Conservation (phyloP, 1,284 basidiomycete genomes). For the Boletus subluridellus region DNA sequence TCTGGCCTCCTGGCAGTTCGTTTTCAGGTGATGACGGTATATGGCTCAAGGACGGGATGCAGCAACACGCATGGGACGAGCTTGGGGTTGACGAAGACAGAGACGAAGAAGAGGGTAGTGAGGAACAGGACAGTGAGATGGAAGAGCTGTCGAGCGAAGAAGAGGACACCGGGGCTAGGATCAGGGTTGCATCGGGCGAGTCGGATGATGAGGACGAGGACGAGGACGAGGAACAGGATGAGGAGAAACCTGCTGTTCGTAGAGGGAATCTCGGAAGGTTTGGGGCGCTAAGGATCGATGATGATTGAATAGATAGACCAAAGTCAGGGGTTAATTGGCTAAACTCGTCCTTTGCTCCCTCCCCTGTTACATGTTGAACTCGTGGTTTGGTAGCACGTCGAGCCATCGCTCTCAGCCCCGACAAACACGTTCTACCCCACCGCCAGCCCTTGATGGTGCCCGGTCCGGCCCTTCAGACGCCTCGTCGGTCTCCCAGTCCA, state of each 20-base stretch:
- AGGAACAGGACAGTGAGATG: slow-evolving; percentile 19
- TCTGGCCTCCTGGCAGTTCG: slow-evolving; percentile 64
- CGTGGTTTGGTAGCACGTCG: slow-evolving; percentile 31
- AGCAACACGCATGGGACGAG: slow-evolving; percentile 32
- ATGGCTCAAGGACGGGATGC: slow-evolving; percentile 50
- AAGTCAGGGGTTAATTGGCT: slow-evolving; percentile 17
- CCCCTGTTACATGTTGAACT: slow-evolving; percentile 20
- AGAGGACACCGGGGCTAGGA: not conserved
- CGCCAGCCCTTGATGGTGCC: not conserved
- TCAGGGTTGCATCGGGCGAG: not conserved
- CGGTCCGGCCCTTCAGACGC: slow-evolving; percentile 10
- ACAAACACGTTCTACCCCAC: slow-evolving; percentile 1
- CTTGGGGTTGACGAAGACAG: slow-evolving; percentile 32
- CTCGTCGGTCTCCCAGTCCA: slow-evolving; percentile 23
- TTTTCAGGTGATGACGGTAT: slow-evolving; percentile 46
- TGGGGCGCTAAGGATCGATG: slow-evolving; percentile 35
- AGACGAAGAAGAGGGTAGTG: slow-evolving; percentile 34
- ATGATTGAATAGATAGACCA: slow-evolving; percentile 5
- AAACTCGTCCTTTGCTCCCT: slow-evolving; percentile 1
- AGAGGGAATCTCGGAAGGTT: slow-evolving; percentile 23
- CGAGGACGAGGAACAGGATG: too few relatives aligned
- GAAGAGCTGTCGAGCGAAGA: slow-evolving; percentile 18
- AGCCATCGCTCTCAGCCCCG: slow-evolving; percentile 20
- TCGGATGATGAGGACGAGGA: slow-evolving; percentile 16
- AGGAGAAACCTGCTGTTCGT: slow-evolving; percentile 3